phyloP scores from a whole-genome alignment of 1,284 basidiomycete species.

The Exsudoporus floridanus region DNA sequence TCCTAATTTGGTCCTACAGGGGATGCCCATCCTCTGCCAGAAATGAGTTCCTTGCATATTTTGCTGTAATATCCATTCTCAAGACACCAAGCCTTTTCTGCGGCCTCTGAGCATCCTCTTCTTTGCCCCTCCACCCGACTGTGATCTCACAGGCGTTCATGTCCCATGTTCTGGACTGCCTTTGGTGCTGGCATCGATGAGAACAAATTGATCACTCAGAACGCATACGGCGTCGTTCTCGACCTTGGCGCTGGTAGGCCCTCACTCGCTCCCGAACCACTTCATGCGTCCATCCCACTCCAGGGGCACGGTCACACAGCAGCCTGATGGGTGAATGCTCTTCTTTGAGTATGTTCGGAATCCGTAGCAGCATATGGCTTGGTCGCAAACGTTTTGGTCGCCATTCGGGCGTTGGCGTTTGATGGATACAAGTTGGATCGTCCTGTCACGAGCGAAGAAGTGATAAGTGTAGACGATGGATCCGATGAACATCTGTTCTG shows the following conservation, averaged over 20 bases:
- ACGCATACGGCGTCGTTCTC: slow-evolving; percentile 61
- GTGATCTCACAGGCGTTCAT: slow-evolving; percentile 58
- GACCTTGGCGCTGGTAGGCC: slow-evolving; percentile 63
- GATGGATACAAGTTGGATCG: slow-evolving; percentile 63
- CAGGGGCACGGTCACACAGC: slow-evolving; percentile 62
- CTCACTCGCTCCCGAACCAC: not conserved
- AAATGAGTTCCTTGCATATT: not conserved
- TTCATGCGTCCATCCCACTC: not conserved
- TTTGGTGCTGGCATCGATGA: slow-evolving; percentile 55
- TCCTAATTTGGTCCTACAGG: slow-evolving; percentile 2
- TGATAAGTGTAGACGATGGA: slow-evolving; percentile 49
- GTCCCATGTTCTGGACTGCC: slow-evolving; percentile 53
- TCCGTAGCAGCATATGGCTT: slow-evolving; percentile 47
- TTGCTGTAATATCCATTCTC: slow-evolving; percentile 14
- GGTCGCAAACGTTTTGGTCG: slow-evolving; percentile 70
- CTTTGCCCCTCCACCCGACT: slow-evolving; percentile 46
- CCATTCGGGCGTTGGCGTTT: slow-evolving; percentile 59
- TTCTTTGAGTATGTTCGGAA: slow-evolving; percentile 67
- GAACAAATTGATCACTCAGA: slow-evolving; percentile 47
- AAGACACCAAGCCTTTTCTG: slow-evolving; percentile 13
- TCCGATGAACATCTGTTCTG: slow-evolving; percentile 54
- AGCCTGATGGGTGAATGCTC: slow-evolving; percentile 56
- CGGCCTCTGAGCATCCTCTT: slow-evolving; percentile 45
- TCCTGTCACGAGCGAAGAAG: slow-evolving; percentile 49
- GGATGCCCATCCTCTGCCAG: not conserved